These are phyloP conservation scores for Epichloe amarillans DNA, from an alignment of 2,329 filamentous ascomycete species.

Conservation along the genomic window DNA sequence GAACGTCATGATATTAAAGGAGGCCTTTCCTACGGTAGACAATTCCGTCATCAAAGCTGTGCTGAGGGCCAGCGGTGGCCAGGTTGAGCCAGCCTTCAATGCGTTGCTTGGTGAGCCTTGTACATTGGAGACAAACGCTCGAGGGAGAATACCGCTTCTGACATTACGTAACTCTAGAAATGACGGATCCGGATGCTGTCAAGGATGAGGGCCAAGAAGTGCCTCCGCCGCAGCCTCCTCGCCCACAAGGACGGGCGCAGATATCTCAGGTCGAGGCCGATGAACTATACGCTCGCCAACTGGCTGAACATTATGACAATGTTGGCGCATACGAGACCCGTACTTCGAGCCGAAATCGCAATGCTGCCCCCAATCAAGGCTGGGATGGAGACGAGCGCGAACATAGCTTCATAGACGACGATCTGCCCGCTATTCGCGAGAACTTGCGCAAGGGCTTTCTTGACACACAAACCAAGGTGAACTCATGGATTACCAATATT, in stretches of 20 bases:
- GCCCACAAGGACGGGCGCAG: slow-evolving; percentile 49
- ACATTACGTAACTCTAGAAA: slow-evolving; percentile 34
- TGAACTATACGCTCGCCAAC: slow-evolving; percentile 80
- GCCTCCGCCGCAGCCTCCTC: slow-evolving; percentile 65
- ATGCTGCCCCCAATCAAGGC: slow-evolving; percentile 26
- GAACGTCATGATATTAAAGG: slow-evolving; percentile 76
- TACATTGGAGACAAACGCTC: too few relatives aligned
- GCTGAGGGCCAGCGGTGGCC: slow-evolving; percentile 69
- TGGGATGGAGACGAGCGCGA: slow-evolving; percentile 50
- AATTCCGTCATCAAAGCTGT: slow-evolving; percentile 72
- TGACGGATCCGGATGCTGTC: slow-evolving; percentile 64
- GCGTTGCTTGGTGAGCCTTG: slow-evolving; percentile 59
- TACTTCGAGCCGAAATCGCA: slow-evolving; percentile 31
- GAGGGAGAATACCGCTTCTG: not conserved
- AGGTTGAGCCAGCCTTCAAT: slow-evolving; percentile 89
- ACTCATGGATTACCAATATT: slow-evolving; percentile 79
- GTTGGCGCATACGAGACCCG: slow-evolving; percentile 43
- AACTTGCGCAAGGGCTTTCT: slow-evolving; percentile 89
- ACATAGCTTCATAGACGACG: slow-evolving; percentile 89
- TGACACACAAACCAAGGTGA: slow-evolving; percentile 87
- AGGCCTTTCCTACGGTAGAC: slow-evolving; percentile 86
- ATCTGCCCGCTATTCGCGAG: slow-evolving; percentile 82
- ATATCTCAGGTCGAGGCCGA: slow-evolving; percentile 79
- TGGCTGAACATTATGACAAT: slow-evolving; percentile 80
- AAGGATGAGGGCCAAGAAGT: slow-evolving; percentile 41